Percentiles rank a stretch among this genome's conserved stretches.
phyloP scores from a whole-genome alignment of 2,329 filamentous ascomycete genomes.

The Plenodomus biglobosus region DNA sequence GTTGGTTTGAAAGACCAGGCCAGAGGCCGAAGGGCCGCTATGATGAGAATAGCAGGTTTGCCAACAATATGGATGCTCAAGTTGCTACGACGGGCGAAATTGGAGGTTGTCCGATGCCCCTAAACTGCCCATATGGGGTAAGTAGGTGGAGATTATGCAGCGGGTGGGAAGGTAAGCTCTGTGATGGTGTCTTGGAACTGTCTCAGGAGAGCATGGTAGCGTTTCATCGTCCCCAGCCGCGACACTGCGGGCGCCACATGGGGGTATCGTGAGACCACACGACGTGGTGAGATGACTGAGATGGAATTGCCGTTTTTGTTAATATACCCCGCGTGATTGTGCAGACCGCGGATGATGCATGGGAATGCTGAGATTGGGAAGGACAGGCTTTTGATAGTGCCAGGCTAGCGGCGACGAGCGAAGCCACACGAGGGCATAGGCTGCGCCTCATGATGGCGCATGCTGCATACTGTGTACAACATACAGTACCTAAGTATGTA shows the following conservation, averaged over 20 bases:
- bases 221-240: constrained; percentile 41
- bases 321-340: not conserved
- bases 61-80: constrained; percentile 12
- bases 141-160: constrained; percentile 16
- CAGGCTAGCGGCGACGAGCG: not conserved
- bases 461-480: too few species aligned
- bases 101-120: constrained; percentile 8
- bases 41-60: constrained; percentile 31
- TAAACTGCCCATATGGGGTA: constrained; percentile 25
- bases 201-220: constrained; percentile 35
- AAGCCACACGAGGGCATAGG: not conserved
- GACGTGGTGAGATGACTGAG: too few species aligned
- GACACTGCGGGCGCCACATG: constrained; percentile 32
- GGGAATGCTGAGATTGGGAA: not conserved
- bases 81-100: constrained; percentile 20
- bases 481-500: too few species aligned
- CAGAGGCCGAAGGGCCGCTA: constrained; percentile 20
- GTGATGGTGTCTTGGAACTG: constrained; percentile 36
- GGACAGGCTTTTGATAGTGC: not conserved
- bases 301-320: not conserved
- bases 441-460: not conserved
- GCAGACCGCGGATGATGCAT: not conserved
- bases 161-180: constrained; percentile 26
- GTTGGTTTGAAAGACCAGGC: constrained; percentile 40
- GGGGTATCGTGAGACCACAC: constrained; percentile 23